Conservation (phyloP, 2,329 filamentous ascomycete genomes). For the Niveomyces coronatus region DNA sequence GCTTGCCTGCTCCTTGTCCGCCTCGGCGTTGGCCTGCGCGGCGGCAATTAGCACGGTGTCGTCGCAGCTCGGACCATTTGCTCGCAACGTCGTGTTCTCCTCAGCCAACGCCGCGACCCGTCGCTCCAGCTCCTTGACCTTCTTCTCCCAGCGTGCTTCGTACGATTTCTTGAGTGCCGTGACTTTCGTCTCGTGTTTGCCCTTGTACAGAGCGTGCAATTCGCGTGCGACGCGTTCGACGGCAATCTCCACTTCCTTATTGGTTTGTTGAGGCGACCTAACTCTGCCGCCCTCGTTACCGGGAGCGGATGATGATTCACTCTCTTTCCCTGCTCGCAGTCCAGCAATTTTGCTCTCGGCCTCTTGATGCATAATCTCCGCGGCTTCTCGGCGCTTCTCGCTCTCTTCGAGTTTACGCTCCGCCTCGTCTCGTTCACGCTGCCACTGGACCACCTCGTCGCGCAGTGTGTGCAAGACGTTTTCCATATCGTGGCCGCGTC, state of each 20-base stretch:
- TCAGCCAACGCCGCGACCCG: conserved; percentile 58
- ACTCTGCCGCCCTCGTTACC: conserved; percentile 9
- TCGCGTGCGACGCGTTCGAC: conserved; percentile 91
- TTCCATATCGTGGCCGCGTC: conserved; percentile 78
- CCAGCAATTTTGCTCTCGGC: conserved; percentile 66
- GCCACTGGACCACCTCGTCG: conserved; percentile 67
- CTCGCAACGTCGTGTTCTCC: conserved; percentile 66
- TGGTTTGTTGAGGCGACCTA: conserved; percentile 1
- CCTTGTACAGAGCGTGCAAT: conserved; percentile 86
- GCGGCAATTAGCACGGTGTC: conserved; percentile 25
- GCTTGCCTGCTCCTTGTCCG: conserved; percentile 47
- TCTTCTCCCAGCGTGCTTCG: conserved; percentile 83
- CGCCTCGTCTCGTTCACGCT: conserved; percentile 73
- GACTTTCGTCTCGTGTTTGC: conserved; percentile 95
- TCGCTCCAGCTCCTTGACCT: conserved; percentile 64
- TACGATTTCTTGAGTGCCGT: conserved; percentile 77
- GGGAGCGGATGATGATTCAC: conserved; percentile 15
- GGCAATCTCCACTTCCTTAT: conserved; percentile 66
- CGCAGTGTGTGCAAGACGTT: conserved; percentile 67
- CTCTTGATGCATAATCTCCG: conserved; percentile 66
- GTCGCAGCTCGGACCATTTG: conserved; percentile 47
- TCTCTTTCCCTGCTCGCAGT: conserved; percentile 53
- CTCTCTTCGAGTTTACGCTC: conserved; percentile 65
- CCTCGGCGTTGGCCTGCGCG: conserved; percentile 27
- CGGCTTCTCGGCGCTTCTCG: conserved; percentile 62